Conservation (phyloP, 441 rosid species). For the Adansonia grandidieri region DNA sequence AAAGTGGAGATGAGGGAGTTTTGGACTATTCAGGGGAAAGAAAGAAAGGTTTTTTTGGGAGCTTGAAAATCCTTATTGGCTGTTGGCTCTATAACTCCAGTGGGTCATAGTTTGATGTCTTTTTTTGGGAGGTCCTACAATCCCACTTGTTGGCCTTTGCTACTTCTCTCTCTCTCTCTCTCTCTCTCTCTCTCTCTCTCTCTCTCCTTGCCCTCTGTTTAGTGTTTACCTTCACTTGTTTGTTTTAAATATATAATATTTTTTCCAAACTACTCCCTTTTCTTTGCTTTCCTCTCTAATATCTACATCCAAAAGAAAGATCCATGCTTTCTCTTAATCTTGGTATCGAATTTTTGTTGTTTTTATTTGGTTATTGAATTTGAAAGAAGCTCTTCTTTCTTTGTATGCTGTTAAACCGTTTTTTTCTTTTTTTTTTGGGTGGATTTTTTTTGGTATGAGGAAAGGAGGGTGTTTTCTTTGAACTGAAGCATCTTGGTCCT, state of each 20-base stretch:
- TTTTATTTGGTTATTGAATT: constrained; percentile 20
- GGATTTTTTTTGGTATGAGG: constrained; percentile 6
- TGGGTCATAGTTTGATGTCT: constrained; percentile 43
- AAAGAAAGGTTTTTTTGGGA: constrained; percentile 41
- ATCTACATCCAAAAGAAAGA: constrained; percentile 35
- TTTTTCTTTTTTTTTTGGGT: constrained; percentile 16
- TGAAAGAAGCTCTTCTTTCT: constrained; percentile 11
- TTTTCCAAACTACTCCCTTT: constrained; percentile 31
- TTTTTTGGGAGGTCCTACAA: constrained; percentile 43
- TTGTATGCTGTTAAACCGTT: constrained; percentile 24
- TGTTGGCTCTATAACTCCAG: constrained; percentile 46
- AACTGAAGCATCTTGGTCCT: constrained; percentile 48
- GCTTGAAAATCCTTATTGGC: constrained; percentile 47
- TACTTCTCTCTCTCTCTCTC: constrained; percentile 29
- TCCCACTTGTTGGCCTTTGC: constrained; percentile 52
- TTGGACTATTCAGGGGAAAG: constrained; percentile 15
- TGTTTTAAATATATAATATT: background rate
- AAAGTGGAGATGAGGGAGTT: background rate
- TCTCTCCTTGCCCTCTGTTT: constrained; percentile 2
- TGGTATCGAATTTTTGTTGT: constrained; percentile 27
- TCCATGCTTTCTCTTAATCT: constrained; percentile 35
- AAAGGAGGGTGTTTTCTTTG: constrained; percentile 38
- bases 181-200: background rate
- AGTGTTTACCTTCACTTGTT: constrained; percentile 22
- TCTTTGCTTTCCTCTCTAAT: constrained; percentile 32